phyloP scores from a whole-genome alignment of 306 rosid genomes.

The Hylodesmum podocarpum region DNA sequence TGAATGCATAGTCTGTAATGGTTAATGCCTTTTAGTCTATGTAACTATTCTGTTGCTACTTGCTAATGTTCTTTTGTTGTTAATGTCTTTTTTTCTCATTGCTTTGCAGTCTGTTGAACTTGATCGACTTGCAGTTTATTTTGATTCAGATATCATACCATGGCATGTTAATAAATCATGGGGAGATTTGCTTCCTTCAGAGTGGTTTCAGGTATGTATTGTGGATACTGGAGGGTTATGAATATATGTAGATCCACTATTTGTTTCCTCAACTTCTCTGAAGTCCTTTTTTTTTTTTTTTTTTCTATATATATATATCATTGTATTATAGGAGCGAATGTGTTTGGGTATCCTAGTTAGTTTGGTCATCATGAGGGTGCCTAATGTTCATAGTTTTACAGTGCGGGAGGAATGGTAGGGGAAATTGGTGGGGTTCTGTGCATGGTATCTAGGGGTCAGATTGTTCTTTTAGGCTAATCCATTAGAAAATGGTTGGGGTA shows the following conservation, averaged over 20 bases:
- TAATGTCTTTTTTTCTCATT: slow-evolving; percentile 31
- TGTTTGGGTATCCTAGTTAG: not conserved
- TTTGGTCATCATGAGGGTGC: not conserved
- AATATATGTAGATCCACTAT: not conserved
- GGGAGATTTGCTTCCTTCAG: slow-evolving; percentile 90
- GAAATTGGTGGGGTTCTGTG: not conserved
- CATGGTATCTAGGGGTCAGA: not conserved
- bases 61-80: slow-evolving; percentile 19
- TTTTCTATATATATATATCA: slow-evolving; percentile 15
- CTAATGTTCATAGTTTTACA: slow-evolving; percentile 5
- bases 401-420: not conserved
- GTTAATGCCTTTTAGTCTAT: slow-evolving; percentile 10
- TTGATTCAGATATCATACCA: slow-evolving; percentile 80
- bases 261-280: not conserved
- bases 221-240: slow-evolving; percentile 7
- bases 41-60: not conserved
- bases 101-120: slow-evolving; percentile 83
- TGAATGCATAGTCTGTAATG: not conserved
- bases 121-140: slow-evolving; percentile 81
- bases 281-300: slow-evolving; percentile 28
- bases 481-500: not conserved
- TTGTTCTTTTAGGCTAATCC: not conserved
- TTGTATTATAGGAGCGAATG: not conserved
- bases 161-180: slow-evolving; percentile 80
- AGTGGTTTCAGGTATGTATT: slow-evolving; percentile 83